phyloP scores from a whole-genome alignment of 805 yeast species.

The Nakazawaea wickerhamii region DNA sequence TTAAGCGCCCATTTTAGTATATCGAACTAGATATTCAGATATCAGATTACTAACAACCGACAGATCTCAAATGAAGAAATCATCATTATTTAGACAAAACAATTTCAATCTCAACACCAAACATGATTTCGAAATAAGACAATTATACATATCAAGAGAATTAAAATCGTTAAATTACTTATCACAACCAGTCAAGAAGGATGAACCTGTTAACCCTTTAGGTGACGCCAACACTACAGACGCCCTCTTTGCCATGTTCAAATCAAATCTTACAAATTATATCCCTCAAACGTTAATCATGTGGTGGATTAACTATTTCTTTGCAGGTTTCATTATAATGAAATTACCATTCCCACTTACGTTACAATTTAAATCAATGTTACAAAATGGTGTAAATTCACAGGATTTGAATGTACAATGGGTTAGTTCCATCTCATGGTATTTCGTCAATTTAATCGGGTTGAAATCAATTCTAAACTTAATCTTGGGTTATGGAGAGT shows the following conservation, averaged over 20 bases:
- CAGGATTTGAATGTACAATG: conserved; percentile 84
- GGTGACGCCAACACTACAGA: conserved; percentile 70
- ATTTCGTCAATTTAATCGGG: conserved; percentile 83
- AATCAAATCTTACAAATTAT: conserved; percentile 75
- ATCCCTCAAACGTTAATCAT: conserved; percentile 90
- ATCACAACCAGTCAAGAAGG: conserved; percentile 32
- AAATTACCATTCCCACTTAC: conserved; percentile 90
- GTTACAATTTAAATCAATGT: conserved; percentile 82
- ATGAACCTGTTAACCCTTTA: conserved; percentile 48
- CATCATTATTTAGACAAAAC: conserved; percentile 52
- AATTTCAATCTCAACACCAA: conserved; percentile 41
- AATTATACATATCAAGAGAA: conserved; percentile 38
- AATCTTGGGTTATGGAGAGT: conserved; percentile 47
- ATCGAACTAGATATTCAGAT: too few species aligned
- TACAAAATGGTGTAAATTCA: conserved; percentile 83
- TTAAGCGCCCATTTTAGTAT: too few species aligned
- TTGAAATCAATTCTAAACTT: conserved; percentile 73
- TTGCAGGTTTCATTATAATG: conserved; percentile 86
- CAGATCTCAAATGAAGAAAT: conserved; percentile 54
- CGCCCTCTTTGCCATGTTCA: conserved; percentile 68
- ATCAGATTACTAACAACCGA: not conserved
- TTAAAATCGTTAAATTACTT: conserved; percentile 51
- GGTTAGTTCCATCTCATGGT: conserved; percentile 95
- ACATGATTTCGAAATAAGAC: conserved; percentile 49
- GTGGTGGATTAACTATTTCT: conserved; percentile 95